Percentiles rank a stretch among this genome's conserved stretches.
These are phyloP conservation scores for Alnus glutinosa DNA, from an alignment of 306 rosid species.

Conservation along the genomic window DNA sequence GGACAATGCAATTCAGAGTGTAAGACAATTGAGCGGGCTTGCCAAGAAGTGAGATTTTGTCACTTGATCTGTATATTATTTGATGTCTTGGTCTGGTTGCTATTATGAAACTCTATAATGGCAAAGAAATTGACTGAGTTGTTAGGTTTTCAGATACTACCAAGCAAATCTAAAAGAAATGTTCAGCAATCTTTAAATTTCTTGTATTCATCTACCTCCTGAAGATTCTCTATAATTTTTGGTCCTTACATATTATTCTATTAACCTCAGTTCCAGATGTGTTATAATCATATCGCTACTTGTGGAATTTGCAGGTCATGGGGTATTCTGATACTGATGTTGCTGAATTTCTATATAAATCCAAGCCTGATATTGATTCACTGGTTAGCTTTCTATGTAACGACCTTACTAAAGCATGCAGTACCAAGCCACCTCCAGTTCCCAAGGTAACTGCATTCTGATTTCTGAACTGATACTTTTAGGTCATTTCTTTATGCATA, in stretches of 20 bases:
- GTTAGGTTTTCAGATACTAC: not conserved
- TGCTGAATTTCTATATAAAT: slow-evolving; percentile 77
- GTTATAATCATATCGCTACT: slow-evolving; percentile 12
- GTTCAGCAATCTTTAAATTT: not conserved
- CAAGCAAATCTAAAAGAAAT: not conserved
- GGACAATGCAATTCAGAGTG: slow-evolving; percentile 98
- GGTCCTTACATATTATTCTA: not conserved
- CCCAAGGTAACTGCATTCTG: slow-evolving; percentile 68
- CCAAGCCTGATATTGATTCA: slow-evolving; percentile 62
- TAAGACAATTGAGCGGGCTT: slow-evolving; percentile 91
- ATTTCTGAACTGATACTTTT: slow-evolving; percentile 30
- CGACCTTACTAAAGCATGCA: slow-evolving; percentile 78
- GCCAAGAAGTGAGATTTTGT: slow-evolving; percentile 66
- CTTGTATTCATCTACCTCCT: not conserved
- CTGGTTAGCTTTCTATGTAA: slow-evolving; percentile 69
- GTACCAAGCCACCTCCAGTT: slow-evolving; percentile 73
- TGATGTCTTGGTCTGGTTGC: slow-evolving; percentile 2
- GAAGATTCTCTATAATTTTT: not conserved
- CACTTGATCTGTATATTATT: slow-evolving; percentile 10
- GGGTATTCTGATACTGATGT: slow-evolving; percentile 93
- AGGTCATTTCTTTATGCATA: slow-evolving; percentile 12
- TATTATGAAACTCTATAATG: not conserved
- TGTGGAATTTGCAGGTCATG: slow-evolving; percentile 62
- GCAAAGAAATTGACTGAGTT: not conserved
- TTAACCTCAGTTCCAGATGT: not conserved